These are phyloP conservation scores for Bipolaris victoriae DNA, from an alignment of 2,329 filamentous ascomycete genomes.

Conservation along the genomic window DNA sequence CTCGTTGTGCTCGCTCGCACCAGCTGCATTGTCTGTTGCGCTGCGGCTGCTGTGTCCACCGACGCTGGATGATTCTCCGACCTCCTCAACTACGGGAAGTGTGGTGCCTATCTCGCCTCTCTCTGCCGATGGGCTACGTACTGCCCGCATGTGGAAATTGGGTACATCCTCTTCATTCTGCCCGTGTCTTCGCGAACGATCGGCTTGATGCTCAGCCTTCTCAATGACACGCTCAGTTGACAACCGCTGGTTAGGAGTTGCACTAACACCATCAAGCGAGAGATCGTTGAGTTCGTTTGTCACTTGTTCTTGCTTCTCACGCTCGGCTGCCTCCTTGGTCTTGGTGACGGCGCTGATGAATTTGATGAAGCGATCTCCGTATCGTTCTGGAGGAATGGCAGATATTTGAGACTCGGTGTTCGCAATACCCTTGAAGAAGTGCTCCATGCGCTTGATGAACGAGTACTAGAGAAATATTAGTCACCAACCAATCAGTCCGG, in stretches of 20 bases:
- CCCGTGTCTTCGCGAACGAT: conserved; percentile 61
- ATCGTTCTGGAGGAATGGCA: conserved; percentile 85
- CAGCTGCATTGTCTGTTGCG: conserved; percentile 27
- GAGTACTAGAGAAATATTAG: conserved; percentile 72
- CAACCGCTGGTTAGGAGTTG: conserved; percentile 35
- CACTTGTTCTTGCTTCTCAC: conserved; percentile 53
- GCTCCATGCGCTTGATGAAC: conserved; percentile 90
- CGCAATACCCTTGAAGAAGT: conserved; percentile 95
- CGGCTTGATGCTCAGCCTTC: conserved; percentile 66
- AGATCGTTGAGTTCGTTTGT: conserved; percentile 46
- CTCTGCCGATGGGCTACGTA: conserved; percentile 64
- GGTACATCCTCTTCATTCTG: conserved; percentile 63
- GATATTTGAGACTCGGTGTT: conserved; percentile 87
- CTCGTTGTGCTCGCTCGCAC: conserved; percentile 10
- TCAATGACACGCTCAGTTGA: conserved; percentile 62
- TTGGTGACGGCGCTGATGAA: conserved; percentile 92
- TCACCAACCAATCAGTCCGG: not conserved
- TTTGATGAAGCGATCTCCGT: conserved; percentile 90
- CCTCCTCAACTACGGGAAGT: conserved; percentile 88
- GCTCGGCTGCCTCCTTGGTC: conserved; percentile 80
- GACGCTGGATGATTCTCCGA: conserved; percentile 75
- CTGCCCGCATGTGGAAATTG: conserved; percentile 65
- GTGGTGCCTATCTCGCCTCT: conserved; percentile 62
- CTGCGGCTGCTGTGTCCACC: conserved; percentile 62
- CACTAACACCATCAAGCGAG: conserved; percentile 48